Evolutionary conservation across 805 yeast genomes (phyloP).

Genomic region (Grigorovia humatica): DNA sequence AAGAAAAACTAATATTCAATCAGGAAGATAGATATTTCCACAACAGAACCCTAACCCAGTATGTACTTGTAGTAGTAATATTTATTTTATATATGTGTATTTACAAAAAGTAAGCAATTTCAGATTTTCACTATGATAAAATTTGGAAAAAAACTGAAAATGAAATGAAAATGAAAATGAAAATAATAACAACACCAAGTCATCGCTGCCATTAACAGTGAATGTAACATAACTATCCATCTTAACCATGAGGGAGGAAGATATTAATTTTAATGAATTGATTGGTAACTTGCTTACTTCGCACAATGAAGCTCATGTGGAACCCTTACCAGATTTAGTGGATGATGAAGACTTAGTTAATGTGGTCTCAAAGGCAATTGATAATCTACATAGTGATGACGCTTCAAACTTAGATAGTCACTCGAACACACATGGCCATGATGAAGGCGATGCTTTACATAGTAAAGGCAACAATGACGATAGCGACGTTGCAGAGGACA

Average conservation of each 20-base stretch:
- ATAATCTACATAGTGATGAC: constrained; percentile 12
- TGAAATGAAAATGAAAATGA: background rate
- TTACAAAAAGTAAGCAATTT: too few species aligned
- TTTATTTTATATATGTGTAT: too few species aligned
- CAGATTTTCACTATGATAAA: background rate
- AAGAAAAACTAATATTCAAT: too few species aligned
- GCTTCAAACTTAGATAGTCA: background rate
- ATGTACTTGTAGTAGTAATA: too few species aligned
- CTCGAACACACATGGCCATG: background rate
- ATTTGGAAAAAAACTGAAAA: background rate
- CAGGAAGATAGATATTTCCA: too few species aligned
- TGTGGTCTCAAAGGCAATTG: constrained; percentile 33
- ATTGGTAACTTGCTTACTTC: constrained; percentile 26
- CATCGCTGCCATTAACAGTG: too few species aligned
- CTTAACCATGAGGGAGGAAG: constrained; percentile 10
- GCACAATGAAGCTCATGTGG: constrained; percentile 12
- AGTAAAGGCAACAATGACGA: constrained; percentile 12
- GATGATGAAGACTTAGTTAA: constrained; percentile 29
- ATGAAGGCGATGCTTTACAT: background rate
- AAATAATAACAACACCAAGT: too few species aligned
- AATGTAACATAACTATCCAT: background rate
- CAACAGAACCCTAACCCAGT: too few species aligned
- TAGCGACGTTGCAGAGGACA: constrained; percentile 1
- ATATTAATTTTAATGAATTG: constrained; percentile 25
- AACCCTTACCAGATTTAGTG: constrained; percentile 18